Conservation (phyloP, 73 alveolate genomes). For the Tetrahymena thermophila region DNA sequence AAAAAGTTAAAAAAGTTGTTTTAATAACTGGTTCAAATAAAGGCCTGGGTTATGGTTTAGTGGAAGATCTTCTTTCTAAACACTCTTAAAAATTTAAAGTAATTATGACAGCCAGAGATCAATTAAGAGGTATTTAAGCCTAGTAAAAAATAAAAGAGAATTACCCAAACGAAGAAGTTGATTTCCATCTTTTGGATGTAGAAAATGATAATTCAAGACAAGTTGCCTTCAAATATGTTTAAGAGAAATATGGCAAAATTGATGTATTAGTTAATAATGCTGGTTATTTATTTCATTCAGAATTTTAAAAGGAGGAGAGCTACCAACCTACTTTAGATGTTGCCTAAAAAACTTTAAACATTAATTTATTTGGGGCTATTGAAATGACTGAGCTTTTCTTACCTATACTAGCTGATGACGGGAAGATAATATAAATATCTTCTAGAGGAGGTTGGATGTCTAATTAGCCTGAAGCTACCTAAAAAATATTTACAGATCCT, state of each 20-base stretch:
- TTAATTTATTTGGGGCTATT: conserved; percentile 41
- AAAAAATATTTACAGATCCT: neutral
- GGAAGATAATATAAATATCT: conserved; percentile 28
- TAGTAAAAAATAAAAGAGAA: neutral
- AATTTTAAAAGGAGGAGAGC: neutral
- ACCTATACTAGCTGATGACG: conserved; percentile 36
- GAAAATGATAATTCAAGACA: neutral
- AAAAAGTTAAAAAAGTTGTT: conserved; percentile 8
- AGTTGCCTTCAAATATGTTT: conserved; percentile 3
- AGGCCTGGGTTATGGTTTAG: conserved; percentile 46
- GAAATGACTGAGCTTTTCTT: conserved; percentile 33
- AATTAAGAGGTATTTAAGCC: conserved; percentile 8
- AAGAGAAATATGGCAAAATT: neutral
- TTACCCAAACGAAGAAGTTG: conserved; percentile 15
- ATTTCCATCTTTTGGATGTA: conserved; percentile 30
- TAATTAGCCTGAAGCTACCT: neutral
- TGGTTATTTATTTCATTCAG: neutral
- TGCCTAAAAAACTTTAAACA: conserved; percentile 30
- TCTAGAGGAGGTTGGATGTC: conserved; percentile 31
- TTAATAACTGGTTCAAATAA: conserved; percentile 50
- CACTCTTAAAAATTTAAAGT: neutral
- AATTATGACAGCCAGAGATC: conserved; percentile 35
- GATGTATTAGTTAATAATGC: conserved; percentile 59
- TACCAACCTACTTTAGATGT: neutral
- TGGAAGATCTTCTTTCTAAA: conserved; percentile 24